These are phyloP conservation scores for Panicum miliaceum DNA, from an alignment of 176 grass and related monocot species.

Conservation along the genomic window DNA sequence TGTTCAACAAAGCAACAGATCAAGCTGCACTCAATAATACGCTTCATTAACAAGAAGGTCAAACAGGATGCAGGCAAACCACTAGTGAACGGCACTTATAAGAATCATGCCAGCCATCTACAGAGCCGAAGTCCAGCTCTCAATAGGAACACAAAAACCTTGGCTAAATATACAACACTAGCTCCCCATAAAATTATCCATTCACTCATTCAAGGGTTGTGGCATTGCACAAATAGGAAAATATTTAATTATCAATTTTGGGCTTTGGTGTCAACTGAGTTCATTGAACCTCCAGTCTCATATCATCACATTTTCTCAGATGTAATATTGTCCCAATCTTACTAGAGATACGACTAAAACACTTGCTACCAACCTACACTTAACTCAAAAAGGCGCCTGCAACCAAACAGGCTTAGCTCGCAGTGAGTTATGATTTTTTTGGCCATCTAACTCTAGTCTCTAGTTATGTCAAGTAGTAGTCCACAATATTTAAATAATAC, in stretches of 20 bases:
- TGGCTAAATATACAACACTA: neutral
- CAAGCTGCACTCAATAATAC: neutral
- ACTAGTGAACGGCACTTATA: slow-evolving; percentile 18
- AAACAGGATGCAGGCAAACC: slow-evolving; percentile 17
- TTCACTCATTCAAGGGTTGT: neutral
- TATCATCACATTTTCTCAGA: neutral
- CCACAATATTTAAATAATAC: neutral
- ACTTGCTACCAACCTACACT: neutral
- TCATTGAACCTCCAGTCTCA: neutral
- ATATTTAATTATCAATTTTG: neutral
- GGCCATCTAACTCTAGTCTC: neutral
- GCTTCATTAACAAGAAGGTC: slow-evolving; percentile 24
- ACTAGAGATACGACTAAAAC: neutral
- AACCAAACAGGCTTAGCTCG: neutral
- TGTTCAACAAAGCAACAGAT: slow-evolving; percentile 6
- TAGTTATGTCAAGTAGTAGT: neutral
- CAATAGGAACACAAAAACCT: neutral
- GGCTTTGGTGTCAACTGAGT: neutral
- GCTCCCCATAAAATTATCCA: neutral
- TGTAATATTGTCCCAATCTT: neutral
- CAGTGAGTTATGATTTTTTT: neutral
- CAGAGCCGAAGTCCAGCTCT: slow-evolving; percentile 3
- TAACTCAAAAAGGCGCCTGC: neutral
- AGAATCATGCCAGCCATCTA: slow-evolving; percentile 7
- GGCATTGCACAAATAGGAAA: neutral